A percentile compares a stretch with the other conserved stretches of the same genome.
These are phyloP conservation scores for Alternaria alternata DNA, from an alignment of 2,329 filamentous ascomycete species.

Conservation along the genomic window DNA sequence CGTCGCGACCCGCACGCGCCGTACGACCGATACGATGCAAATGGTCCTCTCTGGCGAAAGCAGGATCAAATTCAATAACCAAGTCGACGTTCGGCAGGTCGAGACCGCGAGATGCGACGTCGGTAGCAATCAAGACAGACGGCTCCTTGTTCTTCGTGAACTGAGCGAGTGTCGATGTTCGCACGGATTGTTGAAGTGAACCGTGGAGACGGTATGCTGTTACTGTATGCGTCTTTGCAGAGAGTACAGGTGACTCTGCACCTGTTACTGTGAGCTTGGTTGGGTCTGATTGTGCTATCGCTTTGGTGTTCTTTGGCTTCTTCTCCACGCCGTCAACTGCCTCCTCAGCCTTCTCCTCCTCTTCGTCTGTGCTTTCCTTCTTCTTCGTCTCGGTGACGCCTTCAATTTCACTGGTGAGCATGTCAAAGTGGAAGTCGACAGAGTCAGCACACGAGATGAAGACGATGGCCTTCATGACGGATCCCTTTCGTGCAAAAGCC, in stretches of 20 bases:
- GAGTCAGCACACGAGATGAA: slow-evolving; percentile 98
- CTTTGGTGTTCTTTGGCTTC: slow-evolving; percentile 50
- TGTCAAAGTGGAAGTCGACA: slow-evolving; percentile 93
- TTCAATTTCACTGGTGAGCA: slow-evolving; percentile 65
- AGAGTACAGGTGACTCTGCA: slow-evolving; percentile 74
- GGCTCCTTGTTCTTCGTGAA: slow-evolving; percentile 79
- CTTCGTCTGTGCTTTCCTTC: slow-evolving; percentile 30
- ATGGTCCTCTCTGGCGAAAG: slow-evolving; percentile 92
- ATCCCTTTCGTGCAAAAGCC: slow-evolving; percentile 85
- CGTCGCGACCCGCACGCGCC: slow-evolving; percentile 87
- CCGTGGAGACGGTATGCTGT: slow-evolving; percentile 88
- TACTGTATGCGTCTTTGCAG: slow-evolving; percentile 78
- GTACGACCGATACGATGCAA: slow-evolving; percentile 94
- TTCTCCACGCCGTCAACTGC: slow-evolving; percentile 20
- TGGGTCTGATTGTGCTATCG: slow-evolving; percentile 50
- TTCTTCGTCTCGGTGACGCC: slow-evolving; percentile 37
- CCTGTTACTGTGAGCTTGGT: slow-evolving; percentile 63
- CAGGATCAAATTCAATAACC: slow-evolving; percentile 94
- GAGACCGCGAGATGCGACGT: slow-evolving; percentile 93
- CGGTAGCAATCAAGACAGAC: slow-evolving; percentile 88
- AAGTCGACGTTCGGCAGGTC: slow-evolving; percentile 95
- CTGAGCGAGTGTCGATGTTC: slow-evolving; percentile 83
- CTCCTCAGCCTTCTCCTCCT: slow-evolving; percentile 30
- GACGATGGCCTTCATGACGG: slow-evolving; percentile 94
- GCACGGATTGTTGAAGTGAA: slow-evolving; percentile 84